phyloP scores from a whole-genome alignment of 2,329 filamentous ascomycete genomes.

The Talaromyces sp. region DNA sequence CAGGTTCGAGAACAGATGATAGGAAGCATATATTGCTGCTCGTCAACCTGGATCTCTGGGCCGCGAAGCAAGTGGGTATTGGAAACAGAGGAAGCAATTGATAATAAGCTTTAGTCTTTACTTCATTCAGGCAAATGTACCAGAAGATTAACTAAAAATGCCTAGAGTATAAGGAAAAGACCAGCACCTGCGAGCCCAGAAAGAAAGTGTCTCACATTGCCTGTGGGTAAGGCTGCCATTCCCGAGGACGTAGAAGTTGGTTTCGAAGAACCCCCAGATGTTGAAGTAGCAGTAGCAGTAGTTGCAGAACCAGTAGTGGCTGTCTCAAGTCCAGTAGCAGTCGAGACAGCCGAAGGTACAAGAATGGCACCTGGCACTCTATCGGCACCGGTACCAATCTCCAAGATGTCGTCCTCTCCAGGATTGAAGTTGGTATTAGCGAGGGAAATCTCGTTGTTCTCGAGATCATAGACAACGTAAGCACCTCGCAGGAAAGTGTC shows the following conservation, averaged over 20 bases:
- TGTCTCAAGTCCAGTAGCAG: constrained; percentile 6
- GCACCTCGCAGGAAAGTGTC: constrained; percentile 68
- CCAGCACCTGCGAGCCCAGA: constrained; percentile 20
- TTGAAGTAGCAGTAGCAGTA: background rate
- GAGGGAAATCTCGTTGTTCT: constrained; percentile 63
- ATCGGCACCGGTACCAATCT: constrained; percentile 33
- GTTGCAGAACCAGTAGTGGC: background rate
- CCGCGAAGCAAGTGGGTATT: no score
- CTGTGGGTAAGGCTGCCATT: constrained; percentile 16
- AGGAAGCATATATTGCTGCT: no score
- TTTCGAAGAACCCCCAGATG: background rate
- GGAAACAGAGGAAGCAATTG: no score
- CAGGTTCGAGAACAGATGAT: no score
- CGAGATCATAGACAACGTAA: constrained; percentile 67
- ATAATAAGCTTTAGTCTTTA: no score
- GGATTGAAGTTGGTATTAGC: constrained; percentile 60
- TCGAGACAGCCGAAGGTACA: constrained; percentile 10
- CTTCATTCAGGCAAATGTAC: background rate
- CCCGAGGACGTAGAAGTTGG: constrained; percentile 14
- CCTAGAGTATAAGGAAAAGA: constrained; percentile 18
- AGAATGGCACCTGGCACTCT: constrained; percentile 2
- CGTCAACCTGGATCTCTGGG: no score
- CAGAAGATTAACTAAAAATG: no score
- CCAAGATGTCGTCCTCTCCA: constrained; percentile 13
- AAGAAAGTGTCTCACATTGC: constrained; percentile 17